phyloP scores from a whole-genome alignment of 345 rosid genomes.

The Adansonia digitata region DNA sequence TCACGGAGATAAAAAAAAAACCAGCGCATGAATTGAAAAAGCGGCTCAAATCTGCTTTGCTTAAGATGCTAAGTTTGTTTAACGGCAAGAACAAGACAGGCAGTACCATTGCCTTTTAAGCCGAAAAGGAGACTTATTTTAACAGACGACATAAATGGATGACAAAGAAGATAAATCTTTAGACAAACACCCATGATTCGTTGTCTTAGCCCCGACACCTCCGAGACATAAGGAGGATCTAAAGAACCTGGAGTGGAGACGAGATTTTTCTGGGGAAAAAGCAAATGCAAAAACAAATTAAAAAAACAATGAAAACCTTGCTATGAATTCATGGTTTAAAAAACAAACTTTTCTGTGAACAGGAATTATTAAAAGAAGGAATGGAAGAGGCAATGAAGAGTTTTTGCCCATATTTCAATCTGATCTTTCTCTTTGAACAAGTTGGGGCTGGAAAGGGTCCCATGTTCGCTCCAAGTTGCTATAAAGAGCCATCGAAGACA shows the following conservation, averaged over 20 bases:
- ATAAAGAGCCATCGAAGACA: not conserved
- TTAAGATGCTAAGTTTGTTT: slow-evolving; percentile 2
- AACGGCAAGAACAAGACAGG: not conserved
- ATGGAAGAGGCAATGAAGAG: not conserved
- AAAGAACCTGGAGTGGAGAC: not conserved
- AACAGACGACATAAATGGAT: not conserved
- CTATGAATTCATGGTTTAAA: not conserved
- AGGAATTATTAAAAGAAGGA: not conserved
- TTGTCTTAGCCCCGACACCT: slow-evolving; percentile 8
- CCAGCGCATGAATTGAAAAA: not conserved
- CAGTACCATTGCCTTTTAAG: not conserved
- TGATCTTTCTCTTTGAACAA: not conserved
- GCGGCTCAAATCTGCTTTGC: not conserved
- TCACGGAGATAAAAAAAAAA: not conserved
- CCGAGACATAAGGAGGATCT: not conserved
- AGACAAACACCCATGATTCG: not conserved
- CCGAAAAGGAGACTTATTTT: slow-evolving; percentile 1
- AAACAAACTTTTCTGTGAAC: not conserved
- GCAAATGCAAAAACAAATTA: not conserved
- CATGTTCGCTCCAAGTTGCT: not conserved
- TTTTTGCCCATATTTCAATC: not conserved
- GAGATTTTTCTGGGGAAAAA: not conserved
- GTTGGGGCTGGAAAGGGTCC: not conserved
- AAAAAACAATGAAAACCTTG: not conserved
- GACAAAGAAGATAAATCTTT: not conserved